Evolutionary conservation across 352 stramenopile genomes (phyloP).

Genomic region (Phytophthora fragariaefolia): DNA sequence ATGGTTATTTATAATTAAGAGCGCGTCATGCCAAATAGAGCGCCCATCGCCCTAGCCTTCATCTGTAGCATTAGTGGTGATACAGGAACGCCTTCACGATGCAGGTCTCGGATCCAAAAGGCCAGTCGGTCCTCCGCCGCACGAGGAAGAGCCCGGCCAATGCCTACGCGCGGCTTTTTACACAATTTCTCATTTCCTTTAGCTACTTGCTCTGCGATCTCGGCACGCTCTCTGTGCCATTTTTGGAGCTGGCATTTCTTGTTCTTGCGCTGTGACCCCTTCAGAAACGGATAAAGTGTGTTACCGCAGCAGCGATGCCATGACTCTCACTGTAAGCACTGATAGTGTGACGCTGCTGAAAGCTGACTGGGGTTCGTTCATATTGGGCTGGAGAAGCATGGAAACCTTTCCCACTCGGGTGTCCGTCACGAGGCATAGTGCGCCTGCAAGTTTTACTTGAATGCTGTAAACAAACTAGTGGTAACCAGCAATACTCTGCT

Average conservation of each 20-base stretch:
- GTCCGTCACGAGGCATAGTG: too few relatives aligned
- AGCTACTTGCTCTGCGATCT: not conserved
- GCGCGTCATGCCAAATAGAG: not conserved
- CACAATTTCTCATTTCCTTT: not conserved
- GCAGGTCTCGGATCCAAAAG: not conserved
- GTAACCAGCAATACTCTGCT: not conserved
- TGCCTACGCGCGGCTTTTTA: not conserved
- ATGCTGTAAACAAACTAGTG: too few relatives aligned
- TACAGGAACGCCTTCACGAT: conserved; percentile 1
- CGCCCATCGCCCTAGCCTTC: not conserved
- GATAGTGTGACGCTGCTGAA: not conserved
- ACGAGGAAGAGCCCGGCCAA: not conserved
- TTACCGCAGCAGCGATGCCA: not conserved
- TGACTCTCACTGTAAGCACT: not conserved
- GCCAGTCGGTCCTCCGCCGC: not conserved
- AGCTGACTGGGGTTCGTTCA: not conserved
- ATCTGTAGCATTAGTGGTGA: conserved; percentile 5
- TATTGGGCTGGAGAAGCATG: not conserved
- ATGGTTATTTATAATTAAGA: too few relatives aligned
- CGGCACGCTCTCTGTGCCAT: not conserved
- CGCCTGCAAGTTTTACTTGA: too few relatives aligned
- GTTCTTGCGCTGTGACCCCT: not conserved
- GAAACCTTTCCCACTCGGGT: too few relatives aligned
- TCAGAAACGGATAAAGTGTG: not conserved
- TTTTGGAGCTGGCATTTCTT: not conserved